A percentile compares a stretch with the other conserved stretches of the same genome.
These are phyloP conservation scores for Pyrenula aspistea DNA, from an alignment of 495 filamentous ascomycete species.

Conservation along the genomic window DNA sequence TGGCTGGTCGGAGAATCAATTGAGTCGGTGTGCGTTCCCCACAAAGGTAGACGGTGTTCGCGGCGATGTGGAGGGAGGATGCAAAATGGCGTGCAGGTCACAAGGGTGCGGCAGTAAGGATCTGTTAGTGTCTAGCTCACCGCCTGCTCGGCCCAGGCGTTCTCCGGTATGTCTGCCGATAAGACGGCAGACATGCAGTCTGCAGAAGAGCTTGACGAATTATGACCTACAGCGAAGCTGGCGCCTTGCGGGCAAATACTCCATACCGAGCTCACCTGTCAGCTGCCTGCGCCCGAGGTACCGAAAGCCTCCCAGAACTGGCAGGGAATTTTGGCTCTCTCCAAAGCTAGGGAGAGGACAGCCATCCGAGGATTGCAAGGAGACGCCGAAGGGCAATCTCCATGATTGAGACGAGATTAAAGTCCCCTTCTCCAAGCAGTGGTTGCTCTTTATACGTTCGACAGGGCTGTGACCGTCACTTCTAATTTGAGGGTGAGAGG, in stretches of 20 bases:
- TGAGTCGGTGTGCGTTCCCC: not conserved
- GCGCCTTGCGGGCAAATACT: not conserved
- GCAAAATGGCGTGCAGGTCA: not conserved
- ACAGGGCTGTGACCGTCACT: not conserved
- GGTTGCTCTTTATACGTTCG: not conserved
- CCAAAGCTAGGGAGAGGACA: not conserved
- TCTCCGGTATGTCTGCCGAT: not conserved
- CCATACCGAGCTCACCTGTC: not conserved
- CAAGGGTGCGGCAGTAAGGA: not conserved
- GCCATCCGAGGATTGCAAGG: not conserved
- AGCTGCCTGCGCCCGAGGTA: not conserved
- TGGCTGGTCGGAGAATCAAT: too few relatives aligned
- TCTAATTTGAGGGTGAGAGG: not conserved
- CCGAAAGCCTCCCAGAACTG: not conserved
- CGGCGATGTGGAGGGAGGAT: not conserved
- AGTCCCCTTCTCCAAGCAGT: not conserved
- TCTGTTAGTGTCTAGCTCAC: not conserved
- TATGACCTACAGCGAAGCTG: not conserved
- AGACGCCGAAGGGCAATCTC: not conserved
- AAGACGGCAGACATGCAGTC: not conserved
- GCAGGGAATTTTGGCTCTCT: not conserved
- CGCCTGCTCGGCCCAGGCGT: not conserved
- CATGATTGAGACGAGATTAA: not conserved
- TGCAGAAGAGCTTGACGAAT: not conserved
- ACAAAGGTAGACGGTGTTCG: not conserved